These are phyloP conservation scores for Exophiala oligosperma DNA, from an alignment of 2,329 filamentous ascomycete genomes.

Conservation along the genomic window DNA sequence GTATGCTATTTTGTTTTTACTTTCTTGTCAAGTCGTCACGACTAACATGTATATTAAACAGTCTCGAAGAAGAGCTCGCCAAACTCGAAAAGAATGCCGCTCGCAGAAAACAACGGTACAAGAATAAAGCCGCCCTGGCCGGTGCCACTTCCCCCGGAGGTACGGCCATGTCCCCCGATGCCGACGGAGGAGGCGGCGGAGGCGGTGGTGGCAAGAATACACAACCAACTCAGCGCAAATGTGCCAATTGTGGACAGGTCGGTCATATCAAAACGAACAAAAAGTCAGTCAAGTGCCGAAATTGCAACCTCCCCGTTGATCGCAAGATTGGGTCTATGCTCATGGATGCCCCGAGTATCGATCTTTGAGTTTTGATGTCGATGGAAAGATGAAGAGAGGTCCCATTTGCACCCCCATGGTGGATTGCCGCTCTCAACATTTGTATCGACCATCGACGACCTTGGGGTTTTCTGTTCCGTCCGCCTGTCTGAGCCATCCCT, in stretches of 20 bases:
- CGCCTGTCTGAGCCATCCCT: too few species aligned
- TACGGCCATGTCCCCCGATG: constrained; percentile 44
- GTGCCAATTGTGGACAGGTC: constrained; percentile 93
- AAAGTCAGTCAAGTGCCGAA: constrained; percentile 64
- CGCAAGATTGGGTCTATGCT: constrained; percentile 21
- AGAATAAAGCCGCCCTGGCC: constrained; percentile 29
- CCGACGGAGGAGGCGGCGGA: constrained; percentile 39
- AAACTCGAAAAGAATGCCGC: constrained; percentile 76
- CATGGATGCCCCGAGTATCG: constrained; percentile 17
- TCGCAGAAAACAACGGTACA: constrained; percentile 62
- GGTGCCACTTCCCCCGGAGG: constrained; percentile 25
- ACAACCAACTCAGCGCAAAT: constrained; percentile 72
- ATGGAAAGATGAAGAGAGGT: too few species aligned
- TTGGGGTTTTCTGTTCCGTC: too few species aligned
- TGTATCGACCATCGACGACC: too few species aligned
- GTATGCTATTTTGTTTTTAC: constrained; percentile 37
- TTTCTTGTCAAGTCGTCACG: constrained; percentile 26
- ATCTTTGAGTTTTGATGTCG: neutral
- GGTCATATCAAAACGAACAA: constrained; percentile 99
- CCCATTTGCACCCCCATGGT: too few species aligned
- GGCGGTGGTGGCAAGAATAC: constrained; percentile 64
- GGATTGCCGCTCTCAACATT: too few species aligned
- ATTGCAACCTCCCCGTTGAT: constrained; percentile 26
- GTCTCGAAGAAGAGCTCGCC: constrained; percentile 41
- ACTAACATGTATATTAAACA: constrained; percentile 42